A percentile compares a stretch with the other conserved stretches of the same genome.
These are phyloP conservation scores for Mucor ambiguus DNA, from an alignment of 371 early-diverging fungal species.

Conservation along the genomic window DNA sequence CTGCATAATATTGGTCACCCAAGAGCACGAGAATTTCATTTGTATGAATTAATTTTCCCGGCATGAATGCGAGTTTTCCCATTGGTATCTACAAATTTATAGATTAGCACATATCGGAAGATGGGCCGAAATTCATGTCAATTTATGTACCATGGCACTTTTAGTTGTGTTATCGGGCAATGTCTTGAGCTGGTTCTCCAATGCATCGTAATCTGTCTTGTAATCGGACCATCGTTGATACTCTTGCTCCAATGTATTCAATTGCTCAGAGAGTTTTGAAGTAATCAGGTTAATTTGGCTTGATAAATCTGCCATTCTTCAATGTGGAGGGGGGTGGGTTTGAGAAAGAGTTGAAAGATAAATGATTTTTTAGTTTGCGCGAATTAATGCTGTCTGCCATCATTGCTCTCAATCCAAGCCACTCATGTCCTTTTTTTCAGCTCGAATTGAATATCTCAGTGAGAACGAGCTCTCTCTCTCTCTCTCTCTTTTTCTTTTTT, in stretches of 20 bases:
- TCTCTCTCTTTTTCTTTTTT: conserved; percentile 6
- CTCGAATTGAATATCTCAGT: background rate
- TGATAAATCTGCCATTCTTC: conserved; percentile 16
- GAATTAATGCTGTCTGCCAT: background rate
- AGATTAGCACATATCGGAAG: background rate
- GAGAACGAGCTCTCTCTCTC: too few relatives aligned
- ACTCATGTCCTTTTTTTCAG: background rate
- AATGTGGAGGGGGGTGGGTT: background rate
- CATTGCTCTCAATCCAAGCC: conserved; percentile 4
- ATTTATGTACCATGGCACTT: conserved; percentile 52
- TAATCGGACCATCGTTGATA: conserved; percentile 37
- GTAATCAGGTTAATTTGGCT: conserved; percentile 19
- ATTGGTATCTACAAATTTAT: conserved; percentile 63
- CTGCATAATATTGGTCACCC: conserved; percentile 92
- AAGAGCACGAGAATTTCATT: conserved; percentile 86
- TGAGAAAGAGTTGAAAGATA: background rate
- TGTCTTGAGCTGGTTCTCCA: conserved; percentile 51
- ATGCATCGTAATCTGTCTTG: conserved; percentile 57
- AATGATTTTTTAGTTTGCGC: background rate
- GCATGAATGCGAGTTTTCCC: conserved; percentile 88
- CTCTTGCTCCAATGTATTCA: conserved; percentile 20
- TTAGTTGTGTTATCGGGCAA: conserved; percentile 57
- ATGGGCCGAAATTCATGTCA: background rate
- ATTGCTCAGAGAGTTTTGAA: conserved; percentile 16
- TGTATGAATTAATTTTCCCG: conserved; percentile 85